Percentiles rank a stretch among this genome's conserved stretches.
Evolutionary conservation across 164 flowering plant species (phyloP).

Genomic region (Buxus sempervirens): DNA sequence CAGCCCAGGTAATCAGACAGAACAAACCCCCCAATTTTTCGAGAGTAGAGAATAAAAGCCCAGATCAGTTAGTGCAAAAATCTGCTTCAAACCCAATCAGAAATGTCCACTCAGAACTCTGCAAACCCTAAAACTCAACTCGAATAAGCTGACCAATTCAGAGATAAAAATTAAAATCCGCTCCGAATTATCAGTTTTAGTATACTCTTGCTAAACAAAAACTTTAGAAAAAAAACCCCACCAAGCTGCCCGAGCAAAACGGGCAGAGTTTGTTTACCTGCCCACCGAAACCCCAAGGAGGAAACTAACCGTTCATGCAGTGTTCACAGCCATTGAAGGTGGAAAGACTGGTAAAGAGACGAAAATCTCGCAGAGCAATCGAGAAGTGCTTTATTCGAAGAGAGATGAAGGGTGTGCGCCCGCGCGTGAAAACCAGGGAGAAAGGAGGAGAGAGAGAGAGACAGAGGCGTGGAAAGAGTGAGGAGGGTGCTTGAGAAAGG

Average conservation of each 20-base stretch:
- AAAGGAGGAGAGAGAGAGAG: neutral
- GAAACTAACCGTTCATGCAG: constrained; percentile 9
- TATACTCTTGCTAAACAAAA: constrained; percentile 18
- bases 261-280: constrained; percentile 24
- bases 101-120: constrained; percentile 22
- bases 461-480: neutral
- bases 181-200: constrained; percentile 27
- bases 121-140: constrained; percentile 19
- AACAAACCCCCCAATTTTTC: constrained; percentile 2
- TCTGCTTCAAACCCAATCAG: constrained; percentile 1
- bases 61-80: constrained; percentile 10
- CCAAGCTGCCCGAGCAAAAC: constrained; percentile 36
- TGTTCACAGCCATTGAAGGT: constrained; percentile 10
- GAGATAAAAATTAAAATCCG: constrained; percentile 16
- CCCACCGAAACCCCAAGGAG: constrained; percentile 11
- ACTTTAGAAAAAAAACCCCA: constrained; percentile 23
- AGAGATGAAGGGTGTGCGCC: neutral
- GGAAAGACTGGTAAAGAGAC: neutral
- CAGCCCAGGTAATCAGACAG: neutral
- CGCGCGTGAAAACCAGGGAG: neutral
- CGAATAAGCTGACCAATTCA: constrained; percentile 33
- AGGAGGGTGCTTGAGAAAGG: neutral
- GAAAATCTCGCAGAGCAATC: neutral
- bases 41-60: constrained; percentile 3
- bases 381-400: neutral